These are phyloP conservation scores for Saccharomycopsis lassenensis DNA, from an alignment of 805 yeast species.

Conservation along the genomic window DNA sequence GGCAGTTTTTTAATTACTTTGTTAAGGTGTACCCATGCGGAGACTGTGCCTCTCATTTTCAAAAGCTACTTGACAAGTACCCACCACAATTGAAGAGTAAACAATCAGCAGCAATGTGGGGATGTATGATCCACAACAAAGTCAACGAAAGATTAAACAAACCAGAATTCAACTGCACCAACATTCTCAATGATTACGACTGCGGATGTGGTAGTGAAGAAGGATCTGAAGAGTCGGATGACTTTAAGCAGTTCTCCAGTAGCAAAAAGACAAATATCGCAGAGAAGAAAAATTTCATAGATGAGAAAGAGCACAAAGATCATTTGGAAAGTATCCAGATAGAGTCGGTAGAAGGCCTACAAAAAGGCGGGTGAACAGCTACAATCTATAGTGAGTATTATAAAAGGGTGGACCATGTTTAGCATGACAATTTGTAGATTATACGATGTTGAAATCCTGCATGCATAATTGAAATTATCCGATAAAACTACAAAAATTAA, in stretches of 20 bases:
- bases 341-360: conserved; percentile 36
- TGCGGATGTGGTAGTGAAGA: conserved; percentile 90
- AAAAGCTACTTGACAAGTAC: conserved; percentile 47
- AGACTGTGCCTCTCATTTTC: conserved; percentile 92
- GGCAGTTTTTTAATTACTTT: conserved; percentile 57
- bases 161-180: conserved; percentile 71
- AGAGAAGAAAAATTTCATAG: conserved; percentile 5
- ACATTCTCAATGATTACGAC: conserved; percentile 80
- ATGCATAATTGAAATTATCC: too few relatives aligned
- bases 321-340: conserved; percentile 37
- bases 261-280: neutral
- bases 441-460: too few relatives aligned
- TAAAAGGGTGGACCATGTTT: conserved; percentile 5
- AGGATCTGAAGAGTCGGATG: conserved; percentile 32
- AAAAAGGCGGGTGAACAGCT: conserved; percentile 30
- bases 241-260: conserved; percentile 25
- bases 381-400: too few relatives aligned
- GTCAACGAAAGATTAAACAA: conserved; percentile 69
- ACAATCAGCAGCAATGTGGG: conserved; percentile 87
- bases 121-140: conserved; percentile 82
- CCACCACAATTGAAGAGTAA: conserved; percentile 82
- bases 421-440: too few relatives aligned
- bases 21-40: conserved; percentile 96
- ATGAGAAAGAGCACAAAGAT: conserved; percentile 23
- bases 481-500: too few relatives aligned